Base-by-base conservation (phyloP, 2,329 filamentous ascomycete species). In the Diplodia scrobiculata region DNA sequence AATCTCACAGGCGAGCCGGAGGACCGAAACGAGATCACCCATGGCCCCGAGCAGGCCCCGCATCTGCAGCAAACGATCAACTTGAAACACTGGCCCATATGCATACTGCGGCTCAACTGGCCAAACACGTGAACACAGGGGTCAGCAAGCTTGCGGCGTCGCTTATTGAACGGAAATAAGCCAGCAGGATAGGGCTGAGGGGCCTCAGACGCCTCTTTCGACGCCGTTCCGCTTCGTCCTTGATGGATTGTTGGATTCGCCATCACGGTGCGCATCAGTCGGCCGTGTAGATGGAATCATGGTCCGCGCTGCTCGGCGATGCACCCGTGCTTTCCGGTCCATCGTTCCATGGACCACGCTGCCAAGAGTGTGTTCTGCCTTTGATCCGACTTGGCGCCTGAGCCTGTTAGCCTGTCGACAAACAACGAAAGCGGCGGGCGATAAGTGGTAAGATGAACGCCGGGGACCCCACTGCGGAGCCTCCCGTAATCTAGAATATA, bases 391-490 rank as follows among this genome's bases (percentile, higher is more conserved):
- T 17, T n/a, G 55, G 25, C 41, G 29, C 1, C 29, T 32, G 7
- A 32, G 29, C 29, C 7, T 32, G 29, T 32, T 7, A 7, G 29
- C 29, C 7, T 9, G 5, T 32, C 7, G 29, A 32, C 29, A 32
- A 9, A 32, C 2, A 25, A 25, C 25, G 25, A 25, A 25, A 25
- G 25, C 1, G 29, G 29, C 29, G 63, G 38, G 3, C 51, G 63
- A 25, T 47, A 58, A 14, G 63, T 58, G 36, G 63, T 41, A 36
- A 58, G 63, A 29, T 58, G 55, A 13, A 52, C 36, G 52, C 51
- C 36, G 50, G 52, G 19, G 55, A 41, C 21, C 63, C 53, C 29
- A 65, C 45, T 5, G 53, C 63, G 21, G 52, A 19, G 27, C 58
- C 63, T 19, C 50, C 52, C n/a, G 63, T 53, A 19, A 29, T 38